phyloP scores from a whole-genome alignment of 2,329 filamentous ascomycete genomes.

The Coniochaeta hoffmannii region DNA sequence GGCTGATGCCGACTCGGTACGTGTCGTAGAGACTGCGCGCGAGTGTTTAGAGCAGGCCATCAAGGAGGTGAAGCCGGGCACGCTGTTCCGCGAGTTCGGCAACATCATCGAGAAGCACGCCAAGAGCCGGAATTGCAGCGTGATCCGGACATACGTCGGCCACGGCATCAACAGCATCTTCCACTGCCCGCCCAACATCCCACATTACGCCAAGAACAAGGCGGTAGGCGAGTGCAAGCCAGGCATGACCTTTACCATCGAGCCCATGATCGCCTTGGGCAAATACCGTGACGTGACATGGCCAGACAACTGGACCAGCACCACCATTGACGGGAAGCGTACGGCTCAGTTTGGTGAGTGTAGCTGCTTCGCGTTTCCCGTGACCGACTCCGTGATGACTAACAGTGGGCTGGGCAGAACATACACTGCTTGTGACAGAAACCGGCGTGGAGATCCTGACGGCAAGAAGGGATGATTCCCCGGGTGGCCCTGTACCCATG shows the following conservation, averaged over 20 bases:
- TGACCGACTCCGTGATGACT: neutral
- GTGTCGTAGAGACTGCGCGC: conserved; percentile 83
- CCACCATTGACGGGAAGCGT: conserved; percentile 78
- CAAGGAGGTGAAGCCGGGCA: conserved; percentile 85
- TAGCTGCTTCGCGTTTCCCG: neutral
- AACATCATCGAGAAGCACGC: conserved; percentile 94
- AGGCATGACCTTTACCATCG: conserved; percentile 98
- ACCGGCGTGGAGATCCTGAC: conserved; percentile 79
- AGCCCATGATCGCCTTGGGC: conserved; percentile 94
- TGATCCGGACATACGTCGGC: conserved; percentile 92
- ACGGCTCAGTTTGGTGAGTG: conserved; percentile 85
- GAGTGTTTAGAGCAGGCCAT: conserved; percentile 90
- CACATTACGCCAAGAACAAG: conserved; percentile 98
- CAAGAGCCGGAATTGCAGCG: conserved; percentile 76
- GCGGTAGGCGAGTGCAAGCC: conserved; percentile 88
- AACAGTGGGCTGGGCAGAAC: conserved; percentile 45
- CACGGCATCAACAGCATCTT: conserved; percentile 93
- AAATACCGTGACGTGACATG: conserved; percentile 90
- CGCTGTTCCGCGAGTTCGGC: conserved; percentile 85
- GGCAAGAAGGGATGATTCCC: conserved; percentile 62
- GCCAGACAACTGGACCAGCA: conserved; percentile 98
- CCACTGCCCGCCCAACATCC: conserved; percentile 88
- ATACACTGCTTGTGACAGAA: conserved; percentile 78
- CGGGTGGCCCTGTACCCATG: conserved; percentile 65
- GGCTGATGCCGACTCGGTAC: conserved; percentile 76